Base-by-base conservation (phyloP, 345 rosid genomes). In the Linum trigynum region DNA sequence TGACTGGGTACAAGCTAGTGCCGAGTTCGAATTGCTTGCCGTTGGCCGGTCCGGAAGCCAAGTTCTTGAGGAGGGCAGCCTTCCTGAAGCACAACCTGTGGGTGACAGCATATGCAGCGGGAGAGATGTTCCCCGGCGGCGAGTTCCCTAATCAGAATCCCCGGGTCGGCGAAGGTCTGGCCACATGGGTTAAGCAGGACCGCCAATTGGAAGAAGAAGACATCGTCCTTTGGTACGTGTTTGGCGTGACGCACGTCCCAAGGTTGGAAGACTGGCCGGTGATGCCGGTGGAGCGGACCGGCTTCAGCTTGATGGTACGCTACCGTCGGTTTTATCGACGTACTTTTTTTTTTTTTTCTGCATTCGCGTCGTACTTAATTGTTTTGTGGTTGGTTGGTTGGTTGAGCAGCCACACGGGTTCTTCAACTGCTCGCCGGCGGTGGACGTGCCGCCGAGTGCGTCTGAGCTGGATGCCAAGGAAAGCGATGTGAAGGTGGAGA, bases 251-350 rank as follows among this genome's bases (percentile, higher is more conserved):
- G 15, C 96, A 86, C 69, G 88, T 91, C 38, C 96, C 97, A 55
- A 81, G 97, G 67, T 76, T 91, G 76, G 96, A 91, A 82, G 96
- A 91, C 73, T 91, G 96, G 97, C 96, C 96, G 0, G 94, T 86
- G 65, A 88, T 88, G 97, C 96, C 96, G 0, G 94, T 83, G 39
- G 97, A 91, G 69, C 90, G 68, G 69, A 79, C 88, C 50, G 97
- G 97, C 64, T 91, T 91, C 75, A 82, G 77, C 66, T 90, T 91
- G n/a, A 76, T 82, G 97, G 96, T 91, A 83, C 67, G 2, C 16
- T 23, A 23, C 32, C 32, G 32, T 23, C 23, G 41, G 41, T 65
- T 45, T 45, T 39, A 15, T 55, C 38, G 35, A 37, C 3, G 1
- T 57, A 39, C 5, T 38, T 56, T 2, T 37, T 60, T 39, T 40